A percentile compares a stretch with the other conserved stretches of the same genome.
These are phyloP conservation scores for Boletellus sp. DNA, from an alignment of 768 basidiomycete genomes.

Conservation along the genomic window DNA sequence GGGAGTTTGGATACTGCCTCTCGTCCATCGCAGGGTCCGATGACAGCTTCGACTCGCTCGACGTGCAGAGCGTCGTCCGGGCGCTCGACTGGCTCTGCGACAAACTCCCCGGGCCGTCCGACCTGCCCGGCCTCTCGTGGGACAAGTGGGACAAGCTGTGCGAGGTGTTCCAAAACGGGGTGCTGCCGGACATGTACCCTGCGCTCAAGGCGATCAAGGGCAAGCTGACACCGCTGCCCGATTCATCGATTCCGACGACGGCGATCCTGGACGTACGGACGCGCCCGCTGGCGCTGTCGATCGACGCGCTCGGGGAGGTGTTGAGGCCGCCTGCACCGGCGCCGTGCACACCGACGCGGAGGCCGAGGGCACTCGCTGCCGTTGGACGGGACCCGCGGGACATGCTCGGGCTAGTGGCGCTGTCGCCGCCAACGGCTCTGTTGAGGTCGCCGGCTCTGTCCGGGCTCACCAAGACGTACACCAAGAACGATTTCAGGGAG, in stretches of 20 bases:
- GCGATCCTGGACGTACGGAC: slow-evolving; percentile 33
- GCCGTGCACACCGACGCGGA: slow-evolving; percentile 55
- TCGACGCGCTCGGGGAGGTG: slow-evolving; percentile 47
- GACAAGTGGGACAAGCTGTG: slow-evolving; percentile 48
- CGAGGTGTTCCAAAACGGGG: slow-evolving; percentile 31
- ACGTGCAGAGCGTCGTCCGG: slow-evolving; percentile 38
- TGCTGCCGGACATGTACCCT: slow-evolving; percentile 25
- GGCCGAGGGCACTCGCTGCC: slow-evolving; percentile 19
- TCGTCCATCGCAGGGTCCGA: slow-evolving; percentile 26
- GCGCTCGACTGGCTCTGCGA: slow-evolving; percentile 56
- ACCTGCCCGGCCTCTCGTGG: slow-evolving; percentile 46
- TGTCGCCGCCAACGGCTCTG: slow-evolving; percentile 68
- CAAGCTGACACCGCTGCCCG: slow-evolving; percentile 28
- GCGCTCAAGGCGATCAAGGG: slow-evolving; percentile 33
- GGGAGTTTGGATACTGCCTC: slow-evolving; percentile 38
- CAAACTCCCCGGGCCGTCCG: slow-evolving; percentile 42
- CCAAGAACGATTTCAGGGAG: slow-evolving; percentile 77
- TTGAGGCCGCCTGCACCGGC: slow-evolving; percentile 37
- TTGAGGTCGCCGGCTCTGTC: slow-evolving; percentile 70
- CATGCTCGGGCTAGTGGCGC: slow-evolving; percentile 55
- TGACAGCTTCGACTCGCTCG: slow-evolving; percentile 28
- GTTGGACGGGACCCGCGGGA: slow-evolving; percentile 26
- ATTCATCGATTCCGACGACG: slow-evolving; percentile 24
- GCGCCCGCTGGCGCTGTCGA: slow-evolving; percentile 37
- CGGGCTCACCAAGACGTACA: slow-evolving; percentile 79